Conservation (phyloP, 1,284 basidiomycete species). For the Butyriboletus appendiculatus region DNA sequence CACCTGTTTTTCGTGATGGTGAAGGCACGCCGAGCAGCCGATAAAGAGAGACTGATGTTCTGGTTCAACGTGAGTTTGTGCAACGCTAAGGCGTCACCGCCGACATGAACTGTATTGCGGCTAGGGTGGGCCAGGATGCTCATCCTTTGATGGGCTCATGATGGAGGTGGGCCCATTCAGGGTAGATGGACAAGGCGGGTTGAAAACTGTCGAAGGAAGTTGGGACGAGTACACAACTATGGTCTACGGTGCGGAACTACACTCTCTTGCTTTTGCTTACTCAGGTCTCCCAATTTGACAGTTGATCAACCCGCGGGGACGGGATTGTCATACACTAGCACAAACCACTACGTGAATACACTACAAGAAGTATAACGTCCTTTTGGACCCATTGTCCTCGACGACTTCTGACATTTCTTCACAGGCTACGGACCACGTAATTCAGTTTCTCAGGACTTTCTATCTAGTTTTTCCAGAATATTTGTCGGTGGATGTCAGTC, state of each 20-base stretch:
- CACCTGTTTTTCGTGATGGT: slow-evolving; percentile 92
- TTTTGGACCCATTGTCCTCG: neutral
- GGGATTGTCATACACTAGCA: slow-evolving; percentile 88
- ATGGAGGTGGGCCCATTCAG: slow-evolving; percentile 98
- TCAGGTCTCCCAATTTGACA: slow-evolving; percentile 14
- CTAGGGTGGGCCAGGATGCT: slow-evolving; percentile 94
- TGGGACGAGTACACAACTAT: slow-evolving; percentile 99
- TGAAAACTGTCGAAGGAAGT: slow-evolving; percentile 82
- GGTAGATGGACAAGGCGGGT: slow-evolving; percentile 76
- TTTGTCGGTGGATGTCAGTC: slow-evolving; percentile 75
- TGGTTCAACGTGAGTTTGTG: slow-evolving; percentile 86
- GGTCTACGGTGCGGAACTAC: slow-evolving; percentile 72
- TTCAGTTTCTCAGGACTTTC: slow-evolving; percentile 87
- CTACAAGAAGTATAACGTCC: slow-evolving; percentile 59
- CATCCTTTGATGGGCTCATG: slow-evolving; percentile 95
- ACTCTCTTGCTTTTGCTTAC: slow-evolving; percentile 1
- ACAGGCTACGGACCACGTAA: slow-evolving; percentile 80
- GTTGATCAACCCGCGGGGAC: slow-evolving; percentile 98
- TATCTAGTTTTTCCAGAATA: slow-evolving; percentile 93
- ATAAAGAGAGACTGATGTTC: slow-evolving; percentile 87
- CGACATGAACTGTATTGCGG: neutral
- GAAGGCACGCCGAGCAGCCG: slow-evolving; percentile 84
- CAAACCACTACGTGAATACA: slow-evolving; percentile 83
- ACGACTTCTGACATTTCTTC: neutral
- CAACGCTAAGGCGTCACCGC: neutral